These are phyloP conservation scores for Phialophora chinensis DNA, from an alignment of 2,329 filamentous ascomycete genomes.

Conservation along the genomic window DNA sequence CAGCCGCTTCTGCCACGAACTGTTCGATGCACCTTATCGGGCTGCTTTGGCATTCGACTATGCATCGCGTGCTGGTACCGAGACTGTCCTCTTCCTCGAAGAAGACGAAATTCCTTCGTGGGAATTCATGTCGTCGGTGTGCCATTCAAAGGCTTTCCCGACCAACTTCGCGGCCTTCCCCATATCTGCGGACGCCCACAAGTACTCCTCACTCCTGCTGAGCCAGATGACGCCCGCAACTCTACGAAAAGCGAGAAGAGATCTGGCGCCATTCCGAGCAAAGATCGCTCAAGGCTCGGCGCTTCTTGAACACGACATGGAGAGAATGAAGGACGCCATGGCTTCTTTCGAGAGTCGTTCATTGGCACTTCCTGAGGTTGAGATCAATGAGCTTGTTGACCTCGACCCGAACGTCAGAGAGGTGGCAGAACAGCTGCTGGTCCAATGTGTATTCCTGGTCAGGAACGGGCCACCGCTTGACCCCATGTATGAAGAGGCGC, in stretches of 20 bases:
- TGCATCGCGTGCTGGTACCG: not conserved
- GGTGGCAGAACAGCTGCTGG: not conserved
- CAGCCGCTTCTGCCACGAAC: conserved; percentile 16
- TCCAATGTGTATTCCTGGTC: conserved; percentile 13
- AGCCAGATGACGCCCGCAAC: conserved; percentile 1
- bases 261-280: conserved; percentile 3
- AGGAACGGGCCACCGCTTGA: conserved; percentile 15
- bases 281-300: not conserved
- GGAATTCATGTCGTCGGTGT: conserved; percentile 10
- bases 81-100: conserved; percentile 15
- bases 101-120: conserved; percentile 18
- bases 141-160: not conserved
- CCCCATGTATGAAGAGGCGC: conserved; percentile 20
- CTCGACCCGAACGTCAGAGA: not conserved
- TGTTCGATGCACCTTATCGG: conserved; percentile 14
- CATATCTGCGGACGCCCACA: not conserved
- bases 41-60: conserved; percentile 1
- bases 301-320: not conserved
- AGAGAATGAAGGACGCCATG: conserved; percentile 2
- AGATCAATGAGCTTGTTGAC: not conserved
- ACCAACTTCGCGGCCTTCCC: conserved; percentile 6
- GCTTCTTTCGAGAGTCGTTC: conserved; percentile 13
- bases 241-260: not conserved
- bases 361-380: conserved; percentile 4
- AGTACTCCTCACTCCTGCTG: conserved; percentile 13